Base-by-base conservation (phyloP, 1,139 yeast genomes). In the Kodamaea sp. region DNA sequence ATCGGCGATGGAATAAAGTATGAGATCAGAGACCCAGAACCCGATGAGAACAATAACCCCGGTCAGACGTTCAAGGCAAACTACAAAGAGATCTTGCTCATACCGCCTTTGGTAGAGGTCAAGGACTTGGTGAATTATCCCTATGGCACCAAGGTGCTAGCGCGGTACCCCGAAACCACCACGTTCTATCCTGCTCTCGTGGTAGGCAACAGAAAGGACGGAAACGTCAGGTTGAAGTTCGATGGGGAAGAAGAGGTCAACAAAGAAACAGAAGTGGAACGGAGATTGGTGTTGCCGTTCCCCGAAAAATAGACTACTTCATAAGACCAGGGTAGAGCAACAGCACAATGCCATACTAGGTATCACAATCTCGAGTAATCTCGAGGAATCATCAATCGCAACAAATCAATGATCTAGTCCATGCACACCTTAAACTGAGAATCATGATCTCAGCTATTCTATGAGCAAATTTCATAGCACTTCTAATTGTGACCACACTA, bases 241-340 rank as follows among this genome's bases (percentile, higher is more conserved):
- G 98, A 94, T 50, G 99, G 98, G 6, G 99, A 92, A 58, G 98
- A 92, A 52, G 98, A 94, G 53, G 96, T 82, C 2, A 92, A 87
- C 36, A 92, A 92, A 59, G 97, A 90, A 54, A 92, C 97, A 0
- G 96, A 89, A 50, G 97, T 92, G 2, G 89, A 83, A 39, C 69
- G 97, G 45, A 66, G 90, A 38, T 70, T 85, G 39, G 97, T 90
- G 4, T 66, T 90, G 26, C 94, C 95, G 3, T 79, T 71, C 45
- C 92, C 94, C 1, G 72, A 63, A 35, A 59, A 57, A 46, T 56
- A 44, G 33, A 7, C n/a, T n/a, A n/a, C n/a, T n/a, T n/a, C n/a
- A n/a, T n/a, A n/a, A n/a, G n/a, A n/a, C n/a, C n/a, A n/a, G n/a
- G n/a, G n/a, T n/a, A n/a, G n/a, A n/a, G n/a, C n/a, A n/a, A n/a